Percentiles rank a stretch among this genome's conserved stretches.
These are phyloP conservation scores for Circinella umbellata DNA, from an alignment of 371 early-diverging fungal genomes.

Conservation along the genomic window DNA sequence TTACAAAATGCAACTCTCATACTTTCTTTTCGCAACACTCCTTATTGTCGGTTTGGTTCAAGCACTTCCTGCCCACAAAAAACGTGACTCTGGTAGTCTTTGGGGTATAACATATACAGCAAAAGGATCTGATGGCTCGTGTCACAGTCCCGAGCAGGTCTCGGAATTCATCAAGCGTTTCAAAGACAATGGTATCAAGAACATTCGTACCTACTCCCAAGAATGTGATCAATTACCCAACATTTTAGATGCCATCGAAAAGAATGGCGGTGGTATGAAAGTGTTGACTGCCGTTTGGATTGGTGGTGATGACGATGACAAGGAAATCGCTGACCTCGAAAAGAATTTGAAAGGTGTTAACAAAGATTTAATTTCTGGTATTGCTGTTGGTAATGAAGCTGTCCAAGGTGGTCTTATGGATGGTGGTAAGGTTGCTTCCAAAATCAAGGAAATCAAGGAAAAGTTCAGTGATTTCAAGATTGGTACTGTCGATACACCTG, in stretches of 20 bases:
- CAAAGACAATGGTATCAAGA: constrained; percentile 35
- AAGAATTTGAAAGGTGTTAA: constrained; percentile 13
- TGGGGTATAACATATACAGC: constrained; percentile 36
- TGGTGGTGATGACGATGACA: constrained; percentile 32
- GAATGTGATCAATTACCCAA: constrained; percentile 47
- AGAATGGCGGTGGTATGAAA: constrained; percentile 37
- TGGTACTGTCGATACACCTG: constrained; percentile 57
- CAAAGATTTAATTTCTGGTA: constrained; percentile 29
- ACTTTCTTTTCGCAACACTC: constrained; percentile 18
- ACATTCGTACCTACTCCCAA: constrained; percentile 53
- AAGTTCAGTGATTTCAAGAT: constrained; percentile 41
- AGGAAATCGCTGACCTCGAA: constrained; percentile 35
- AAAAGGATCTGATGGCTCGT: constrained; percentile 36
- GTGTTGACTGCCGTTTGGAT: constrained; percentile 53
- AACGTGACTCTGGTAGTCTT: constrained; percentile 24
- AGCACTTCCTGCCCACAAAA: constrained; percentile 24
- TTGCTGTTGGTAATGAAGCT: constrained; percentile 53
- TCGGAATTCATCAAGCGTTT: constrained; percentile 28
- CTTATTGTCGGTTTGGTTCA: constrained; percentile 28
- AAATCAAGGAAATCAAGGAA: constrained; percentile 53
- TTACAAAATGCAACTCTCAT: constrained; percentile 15
- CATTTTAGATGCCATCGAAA: constrained; percentile 36
- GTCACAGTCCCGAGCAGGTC: constrained; percentile 35
- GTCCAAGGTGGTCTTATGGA: constrained; percentile 30
- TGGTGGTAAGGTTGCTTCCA: constrained; percentile 24